Base-by-base conservation (phyloP, 2,329 filamentous ascomycete species). In the Kalaharituber pfeilii region DNA sequence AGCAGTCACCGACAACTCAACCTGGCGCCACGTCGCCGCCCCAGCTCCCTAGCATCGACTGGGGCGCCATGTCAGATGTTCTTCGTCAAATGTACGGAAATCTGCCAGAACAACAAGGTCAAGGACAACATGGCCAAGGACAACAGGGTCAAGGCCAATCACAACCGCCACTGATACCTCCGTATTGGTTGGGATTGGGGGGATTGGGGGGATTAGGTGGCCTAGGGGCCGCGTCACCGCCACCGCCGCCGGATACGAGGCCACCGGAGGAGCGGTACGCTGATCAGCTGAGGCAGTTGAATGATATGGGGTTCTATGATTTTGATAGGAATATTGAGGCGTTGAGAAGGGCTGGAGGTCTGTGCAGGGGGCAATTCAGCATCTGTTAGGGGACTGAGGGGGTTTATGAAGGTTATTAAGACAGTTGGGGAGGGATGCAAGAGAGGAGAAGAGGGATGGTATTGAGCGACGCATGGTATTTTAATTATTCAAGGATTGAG, bases 231-330 rank as follows among this genome's bases (percentile, higher is more conserved):
- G 69, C 65, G 39, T 64, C 66, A 2, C 66, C 75, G 1, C 68
- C 76, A 11, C 70, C 77, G 18, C 83, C 86, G 4, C 69, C 76
- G 2, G 91, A 98, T 69, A 94, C 76, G 65, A 77, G 89, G 58
- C 88, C 91, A 3, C 89, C 91, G 0, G 91, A 98, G 72, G 91
- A 96, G 69, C 75, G 86, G 56, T 98, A 94, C 64, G 87, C 84
- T 2, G 81, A 85, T 28, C 89, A 98, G 69, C 73, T 98, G 50
- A 76, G 86, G 57, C 87, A 96, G 70, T 72, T 98, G 59, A 98
- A 98, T 67, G 91, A 96, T 61, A 98, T 98, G 91, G 91, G 91
- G 2, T 98, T 98, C 70, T 94, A 80, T 67, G 88, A 98, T 66
- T 98, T 96, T 65, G 89, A 98, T 52, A 74, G 84, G 62, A 98